Evolutionary conservation across 1,284 basidiomycete genomes (phyloP), one percentile per base, ranked within the genome.

Genomic region (Porogramme epimiltina): DNA sequence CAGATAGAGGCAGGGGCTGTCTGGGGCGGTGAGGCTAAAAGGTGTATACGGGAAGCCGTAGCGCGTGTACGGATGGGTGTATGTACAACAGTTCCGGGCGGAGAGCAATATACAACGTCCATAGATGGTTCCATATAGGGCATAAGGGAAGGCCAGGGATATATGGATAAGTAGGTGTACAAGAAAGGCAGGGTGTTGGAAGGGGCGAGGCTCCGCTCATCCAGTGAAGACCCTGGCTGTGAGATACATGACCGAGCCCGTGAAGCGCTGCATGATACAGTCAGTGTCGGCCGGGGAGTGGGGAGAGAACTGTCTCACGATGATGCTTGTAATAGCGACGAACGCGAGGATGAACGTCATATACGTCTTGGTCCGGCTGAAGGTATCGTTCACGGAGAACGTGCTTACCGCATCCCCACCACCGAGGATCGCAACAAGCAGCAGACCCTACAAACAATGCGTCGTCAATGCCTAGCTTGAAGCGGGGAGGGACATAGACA

Each of bases 311-410:
- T 23, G n/a, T 65, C 77, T 62, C 53, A 77, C 76, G 58, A 89
- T 82, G 47, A 78, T 69, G 62, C 87, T 91, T 16, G 85, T 86
- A 51, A 91, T 77, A 2, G 89, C 87, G 19, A 91, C 89, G 62
- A 93, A 92, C 16, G 80, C 77, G 25, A 94, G 78, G 56, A 94
- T 85, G 66, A 92, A 89, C 15, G 85, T 79, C 71, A 94, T 77
- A 65, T 93, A 92, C n/a, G 72, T 78, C 63, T 87, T 88, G 42
- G 85, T 86, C 46, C 84, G 80, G 36, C 73, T 81, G 47, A 81
- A 68, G 11, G 78, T 73, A 3, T 70, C 70, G 33, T 76, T 71
- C 15, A 73, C 68, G 15, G 72, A 75, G 70, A 96, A 95, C 0
- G 90, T 88, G 41, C 72, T 74, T 3, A 79, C 76, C 0, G 84